Evolutionary conservation across 192 early-diverging fungal species (phyloP), one percentile per base, ranked within the genome.

Genomic region (Coemansia sp.): DNA sequence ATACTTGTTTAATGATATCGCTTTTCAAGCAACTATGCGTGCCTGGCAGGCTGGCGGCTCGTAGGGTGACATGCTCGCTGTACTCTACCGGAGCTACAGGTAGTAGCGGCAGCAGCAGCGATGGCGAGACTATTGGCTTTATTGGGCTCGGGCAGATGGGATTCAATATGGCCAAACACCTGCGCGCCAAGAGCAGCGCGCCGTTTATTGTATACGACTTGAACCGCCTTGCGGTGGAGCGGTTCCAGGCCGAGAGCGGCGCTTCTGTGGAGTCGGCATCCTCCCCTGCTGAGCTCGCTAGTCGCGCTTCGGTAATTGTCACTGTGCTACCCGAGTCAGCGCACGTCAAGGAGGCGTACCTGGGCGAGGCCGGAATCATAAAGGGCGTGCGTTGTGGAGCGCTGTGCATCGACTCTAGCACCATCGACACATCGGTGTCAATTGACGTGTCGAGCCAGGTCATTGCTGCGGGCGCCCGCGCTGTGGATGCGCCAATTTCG

Each of bases 81-180:
- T 54, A 54, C 51, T 54, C 51, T 12, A 54, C 51, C n/a, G 51
- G 15, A 8, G 51, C 51, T 15, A 14, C 51, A 32, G 29, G 17
- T 15, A 32, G 27, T 15, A 31, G 11, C 51, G 29, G 17, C 27
- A 32, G 27, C 27, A 31, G 11, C 51, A n/a, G 15, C 27, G 17
- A 14, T 25, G 45, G 22, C 10, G 10, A 47, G 0, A 54, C 67
- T 14, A 70, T 82, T 35, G 80, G 80, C 7, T 83, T 83, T 59
- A 77, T 99, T 57, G 97, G 97, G 2, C 86, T 99, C 17, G 97
- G 97, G 9, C 90, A 92, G 73, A 93, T 94, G 92, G 94, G 97
- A 24, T 92, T 86, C 65, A 89, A 90, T 60, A 99, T 99, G 97
- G 95, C 97, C 62, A 84, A 77, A 58, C 96, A 99, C 76, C 81